A percentile compares a stretch with the other conserved stretches of the same genome.
Evolutionary conservation across 2,329 filamentous ascomycete genomes (phyloP).

Genomic region (Cladobotryum protrusum): DNA sequence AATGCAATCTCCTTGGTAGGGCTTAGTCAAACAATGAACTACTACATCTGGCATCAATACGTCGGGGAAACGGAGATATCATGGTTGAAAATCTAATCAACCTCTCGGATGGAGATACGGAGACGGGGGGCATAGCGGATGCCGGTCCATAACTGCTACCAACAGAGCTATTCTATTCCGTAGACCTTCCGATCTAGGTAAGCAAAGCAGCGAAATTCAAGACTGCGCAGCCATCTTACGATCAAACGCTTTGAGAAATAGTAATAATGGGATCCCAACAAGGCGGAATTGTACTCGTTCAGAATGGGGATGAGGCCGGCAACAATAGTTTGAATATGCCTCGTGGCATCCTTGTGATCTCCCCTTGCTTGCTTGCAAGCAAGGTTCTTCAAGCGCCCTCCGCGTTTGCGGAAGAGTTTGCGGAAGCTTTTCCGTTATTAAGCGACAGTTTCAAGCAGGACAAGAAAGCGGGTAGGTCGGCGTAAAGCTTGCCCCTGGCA

Average conservation of each 20-base stretch:
- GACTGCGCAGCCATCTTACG: too few relatives aligned
- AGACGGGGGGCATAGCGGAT: neutral
- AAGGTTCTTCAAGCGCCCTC: neutral
- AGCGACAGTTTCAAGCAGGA: constrained; percentile 2
- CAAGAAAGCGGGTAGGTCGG: neutral
- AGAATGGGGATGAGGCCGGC: neutral
- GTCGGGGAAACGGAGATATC: neutral
- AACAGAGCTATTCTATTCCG: too few relatives aligned
- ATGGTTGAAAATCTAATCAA: neutral
- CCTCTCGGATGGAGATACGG: neutral
- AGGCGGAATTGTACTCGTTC: too few relatives aligned
- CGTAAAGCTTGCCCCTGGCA: neutral
- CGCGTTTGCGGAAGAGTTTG: neutral
- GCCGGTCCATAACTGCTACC: too few relatives aligned
- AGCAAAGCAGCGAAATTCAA: too few relatives aligned
- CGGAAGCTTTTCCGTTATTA: constrained; percentile 12
- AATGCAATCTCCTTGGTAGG: too few relatives aligned
- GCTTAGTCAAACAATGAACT: neutral
- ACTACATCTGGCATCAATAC: neutral
- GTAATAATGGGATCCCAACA: neutral
- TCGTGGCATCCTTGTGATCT: neutral
- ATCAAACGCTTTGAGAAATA: neutral
- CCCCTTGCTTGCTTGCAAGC: neutral
- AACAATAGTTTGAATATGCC: neutral
- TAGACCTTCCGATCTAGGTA: too few relatives aligned